A percentile compares a stretch with the other conserved stretches of the same genome.
Evolutionary conservation across 2,329 filamentous ascomycete genomes (phyloP).

Genomic region (Ilyonectria destructans): DNA sequence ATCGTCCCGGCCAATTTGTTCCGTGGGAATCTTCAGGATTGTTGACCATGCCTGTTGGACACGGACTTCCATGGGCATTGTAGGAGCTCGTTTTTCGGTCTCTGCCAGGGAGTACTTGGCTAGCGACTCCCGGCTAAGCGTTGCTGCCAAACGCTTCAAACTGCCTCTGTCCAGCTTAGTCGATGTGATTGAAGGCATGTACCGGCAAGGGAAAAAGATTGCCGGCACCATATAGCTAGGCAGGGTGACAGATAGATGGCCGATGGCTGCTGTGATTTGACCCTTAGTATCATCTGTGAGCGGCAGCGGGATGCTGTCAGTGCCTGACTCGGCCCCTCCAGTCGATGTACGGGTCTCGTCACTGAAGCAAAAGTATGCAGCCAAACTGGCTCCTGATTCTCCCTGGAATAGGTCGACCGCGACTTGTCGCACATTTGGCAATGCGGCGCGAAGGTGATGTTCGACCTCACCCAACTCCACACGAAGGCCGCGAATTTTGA

Average conservation of each 20-base stretch:
- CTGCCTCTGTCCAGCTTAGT: conserved; percentile 40
- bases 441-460: conserved; percentile 19
- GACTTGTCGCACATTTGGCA: neutral
- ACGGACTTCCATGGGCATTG: neutral
- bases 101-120: conserved; percentile 3
- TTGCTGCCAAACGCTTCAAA: conserved; percentile 19
- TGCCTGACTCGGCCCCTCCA: neutral
- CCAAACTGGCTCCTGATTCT: neutral
- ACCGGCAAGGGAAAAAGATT: conserved; percentile 31
- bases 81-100: neutral
- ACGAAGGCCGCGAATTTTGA: conserved; percentile 70
- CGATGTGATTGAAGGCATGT: conserved; percentile 35
- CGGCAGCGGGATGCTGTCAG: neutral
- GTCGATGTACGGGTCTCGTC: neutral
- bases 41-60: conserved; percentile 53
- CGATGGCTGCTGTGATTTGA: neutral
- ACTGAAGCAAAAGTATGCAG: neutral
- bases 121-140: conserved; percentile 22
- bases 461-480: conserved; percentile 59
- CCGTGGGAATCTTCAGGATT: conserved; percentile 46
- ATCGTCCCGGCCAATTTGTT: conserved; percentile 37
- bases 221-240: conserved; percentile 42
- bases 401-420: conserved; percentile 15
- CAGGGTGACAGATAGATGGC: conserved; percentile 18
- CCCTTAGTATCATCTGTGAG: neutral